phyloP scores from a whole-genome alignment of 176 grass and related monocot genomes.

The Areca catechu region DNA sequence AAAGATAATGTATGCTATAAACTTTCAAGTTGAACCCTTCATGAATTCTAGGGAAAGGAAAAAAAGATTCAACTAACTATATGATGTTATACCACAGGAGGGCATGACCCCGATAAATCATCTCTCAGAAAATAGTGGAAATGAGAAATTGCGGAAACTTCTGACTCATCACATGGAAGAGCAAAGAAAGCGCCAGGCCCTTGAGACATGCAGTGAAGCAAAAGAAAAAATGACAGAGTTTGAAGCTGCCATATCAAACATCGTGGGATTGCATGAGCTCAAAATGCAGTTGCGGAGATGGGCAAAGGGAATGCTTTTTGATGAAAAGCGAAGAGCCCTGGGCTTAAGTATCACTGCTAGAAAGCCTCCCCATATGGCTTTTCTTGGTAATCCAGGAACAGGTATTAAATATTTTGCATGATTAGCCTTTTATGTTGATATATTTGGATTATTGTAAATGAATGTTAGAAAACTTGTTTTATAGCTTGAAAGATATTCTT shows the following conservation, averaged over 20 bases:
- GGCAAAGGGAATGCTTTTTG: conserved; percentile 94
- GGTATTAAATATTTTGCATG: conserved; percentile 31
- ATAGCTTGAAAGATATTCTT: too few relatives aligned
- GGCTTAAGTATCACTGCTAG: conserved; percentile 78
- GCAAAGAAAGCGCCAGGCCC: conserved; percentile 67
- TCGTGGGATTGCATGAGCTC: conserved; percentile 76
- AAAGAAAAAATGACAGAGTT: conserved; percentile 64
- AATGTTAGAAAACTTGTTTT: too few relatives aligned
- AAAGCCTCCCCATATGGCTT: conserved; percentile 90
- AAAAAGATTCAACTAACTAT: background rate
- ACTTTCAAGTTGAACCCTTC: too few relatives aligned
- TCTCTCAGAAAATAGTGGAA: conserved; percentile 38
- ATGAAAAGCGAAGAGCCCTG: conserved; percentile 82
- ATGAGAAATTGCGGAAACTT: conserved; percentile 50
- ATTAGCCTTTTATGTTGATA: too few relatives aligned
- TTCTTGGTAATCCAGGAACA: conserved; percentile 95
- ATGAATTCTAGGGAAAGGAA: background rate
- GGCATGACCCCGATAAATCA: conserved; percentile 71
- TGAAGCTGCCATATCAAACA: conserved; percentile 79
- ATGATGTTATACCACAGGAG: conserved; percentile 36
- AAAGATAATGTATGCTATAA: conserved; percentile 68
- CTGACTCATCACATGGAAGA: conserved; percentile 58
- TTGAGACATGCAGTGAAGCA: conserved; percentile 51
- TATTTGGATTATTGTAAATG: too few relatives aligned
- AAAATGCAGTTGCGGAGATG: conserved; percentile 86